These are phyloP conservation scores for Stygiomarasmius scandens DNA, from an alignment of 1,284 basidiomycete species.

Conservation along the genomic window DNA sequence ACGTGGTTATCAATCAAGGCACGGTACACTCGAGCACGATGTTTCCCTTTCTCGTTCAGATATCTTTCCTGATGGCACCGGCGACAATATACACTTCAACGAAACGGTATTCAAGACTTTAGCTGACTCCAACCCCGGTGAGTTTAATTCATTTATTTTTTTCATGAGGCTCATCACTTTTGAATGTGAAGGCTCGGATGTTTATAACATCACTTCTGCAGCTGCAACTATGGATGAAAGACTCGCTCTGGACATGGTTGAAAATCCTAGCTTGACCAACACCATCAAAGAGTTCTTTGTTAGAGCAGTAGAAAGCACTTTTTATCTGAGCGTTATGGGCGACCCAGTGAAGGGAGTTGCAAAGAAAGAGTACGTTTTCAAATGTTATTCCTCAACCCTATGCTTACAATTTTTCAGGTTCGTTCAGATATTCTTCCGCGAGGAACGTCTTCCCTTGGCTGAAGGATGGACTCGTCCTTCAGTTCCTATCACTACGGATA, in stretches of 20 bases:
- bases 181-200: conserved; percentile 17
- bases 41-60: conserved; percentile 24
- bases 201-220: conserved; percentile 23
- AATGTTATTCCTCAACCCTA: not conserved
- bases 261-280: conserved; percentile 3
- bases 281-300: not conserved
- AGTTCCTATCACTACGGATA: conserved; percentile 1
- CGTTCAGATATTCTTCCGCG: conserved; percentile 6
- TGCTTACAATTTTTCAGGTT: not conserved
- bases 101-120: conserved; percentile 20
- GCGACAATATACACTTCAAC: conserved; percentile 24
- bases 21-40: conserved; percentile 25
- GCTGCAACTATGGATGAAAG: conserved; percentile 4
- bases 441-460: conserved; percentile 4
- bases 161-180: too few species aligned
- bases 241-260: not conserved
- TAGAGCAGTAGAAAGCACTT: not conserved
- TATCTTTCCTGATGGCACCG: conserved; percentile 6
- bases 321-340: conserved; percentile 6
- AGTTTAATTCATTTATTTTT: not conserved
- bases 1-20: conserved; percentile 2
- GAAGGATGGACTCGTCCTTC: conserved; percentile 1
- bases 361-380: conserved; percentile 1
- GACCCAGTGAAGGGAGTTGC: not conserved
- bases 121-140: conserved; percentile 19